These are phyloP conservation scores for Galerina marginata DNA, from an alignment of 768 basidiomycete species.

Conservation along the genomic window DNA sequence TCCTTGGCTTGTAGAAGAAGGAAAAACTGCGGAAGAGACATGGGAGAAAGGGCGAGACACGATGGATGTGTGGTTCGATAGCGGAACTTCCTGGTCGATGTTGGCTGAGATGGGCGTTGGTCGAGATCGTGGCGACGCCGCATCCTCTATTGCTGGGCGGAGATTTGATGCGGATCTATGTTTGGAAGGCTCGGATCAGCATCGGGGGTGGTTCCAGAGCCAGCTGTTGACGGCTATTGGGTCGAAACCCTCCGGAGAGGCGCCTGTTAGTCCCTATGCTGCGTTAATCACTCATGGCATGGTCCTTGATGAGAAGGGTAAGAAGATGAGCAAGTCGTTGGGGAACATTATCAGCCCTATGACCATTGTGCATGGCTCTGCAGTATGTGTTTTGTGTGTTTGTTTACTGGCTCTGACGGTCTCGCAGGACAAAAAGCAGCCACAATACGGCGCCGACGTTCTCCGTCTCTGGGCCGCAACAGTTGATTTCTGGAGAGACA, in stretches of 20 bases:
- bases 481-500: conserved; percentile 89
- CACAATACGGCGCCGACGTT: conserved; percentile 85
- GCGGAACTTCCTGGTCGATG: conserved; percentile 93
- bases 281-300: conserved; percentile 95
- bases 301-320: conserved; percentile 88
- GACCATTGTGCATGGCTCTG: conserved; percentile 77
- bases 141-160: conserved; percentile 19
- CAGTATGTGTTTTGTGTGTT: conserved; percentile 49
- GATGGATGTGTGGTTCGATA: conserved; percentile 99
- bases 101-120: conserved; percentile 49
- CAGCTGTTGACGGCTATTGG: conserved; percentile 84
- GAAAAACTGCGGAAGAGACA: conserved; percentile 41
- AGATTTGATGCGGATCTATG: conserved; percentile 79
- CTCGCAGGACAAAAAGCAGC: conserved; percentile 67
- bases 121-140: conserved; percentile 18
- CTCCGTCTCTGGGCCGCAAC: conserved; percentile 92
- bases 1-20: conserved; percentile 55
- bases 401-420: neutral
- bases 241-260: conserved; percentile 38
- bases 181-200: conserved; percentile 95
- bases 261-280: conserved; percentile 62
- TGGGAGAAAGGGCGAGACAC: conserved; percentile 91
- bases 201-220: conserved; percentile 99
- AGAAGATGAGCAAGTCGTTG: conserved; percentile 97
- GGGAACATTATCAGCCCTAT: conserved; percentile 92